These are phyloP conservation scores for Marsdenia floribunda DNA, from an alignment of 257 asterid species.

Conservation along the genomic window DNA sequence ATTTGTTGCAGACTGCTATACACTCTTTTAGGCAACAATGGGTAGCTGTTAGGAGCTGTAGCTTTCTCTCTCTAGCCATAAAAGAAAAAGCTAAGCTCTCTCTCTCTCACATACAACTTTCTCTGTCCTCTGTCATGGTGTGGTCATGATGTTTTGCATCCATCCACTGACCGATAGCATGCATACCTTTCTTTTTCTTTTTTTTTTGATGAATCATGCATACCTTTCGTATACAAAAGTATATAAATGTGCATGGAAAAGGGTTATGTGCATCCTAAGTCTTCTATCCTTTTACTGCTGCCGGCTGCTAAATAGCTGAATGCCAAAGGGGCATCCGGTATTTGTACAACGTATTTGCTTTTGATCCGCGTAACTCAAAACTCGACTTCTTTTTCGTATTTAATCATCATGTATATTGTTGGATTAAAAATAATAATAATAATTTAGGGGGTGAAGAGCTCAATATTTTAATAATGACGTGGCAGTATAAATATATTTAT, in stretches of 20 bases:
- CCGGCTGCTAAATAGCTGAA: background rate
- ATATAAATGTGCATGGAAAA: too few relatives aligned
- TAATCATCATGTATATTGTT: too few relatives aligned
- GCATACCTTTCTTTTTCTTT: background rate
- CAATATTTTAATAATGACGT: too few relatives aligned
- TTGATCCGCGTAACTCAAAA: too few relatives aligned
- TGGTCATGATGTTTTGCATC: slow-evolving; percentile 1
- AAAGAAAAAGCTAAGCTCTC: slow-evolving; percentile 8
- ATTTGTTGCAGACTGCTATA: slow-evolving; percentile 39
- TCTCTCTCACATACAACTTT: slow-evolving; percentile 6
- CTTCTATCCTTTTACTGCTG: background rate
- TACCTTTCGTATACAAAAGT: background rate
- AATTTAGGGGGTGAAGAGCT: too few relatives aligned
- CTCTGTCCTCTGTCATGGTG: background rate
- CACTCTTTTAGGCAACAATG: slow-evolving; percentile 38
- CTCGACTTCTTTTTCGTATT: too few relatives aligned
- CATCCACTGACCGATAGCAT: background rate
- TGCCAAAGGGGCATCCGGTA: too few relatives aligned
- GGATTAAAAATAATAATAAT: too few relatives aligned
- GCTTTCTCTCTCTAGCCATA: slow-evolving; percentile 11
- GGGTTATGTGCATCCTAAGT: background rate
- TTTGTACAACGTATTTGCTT: too few relatives aligned
- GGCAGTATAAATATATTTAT: too few relatives aligned
- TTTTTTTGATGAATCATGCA: too few relatives aligned
- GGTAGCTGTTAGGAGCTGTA: slow-evolving; percentile 20